Base-by-base conservation (phyloP, 208 protist species). In the Leishmania aethiopica region DNA sequence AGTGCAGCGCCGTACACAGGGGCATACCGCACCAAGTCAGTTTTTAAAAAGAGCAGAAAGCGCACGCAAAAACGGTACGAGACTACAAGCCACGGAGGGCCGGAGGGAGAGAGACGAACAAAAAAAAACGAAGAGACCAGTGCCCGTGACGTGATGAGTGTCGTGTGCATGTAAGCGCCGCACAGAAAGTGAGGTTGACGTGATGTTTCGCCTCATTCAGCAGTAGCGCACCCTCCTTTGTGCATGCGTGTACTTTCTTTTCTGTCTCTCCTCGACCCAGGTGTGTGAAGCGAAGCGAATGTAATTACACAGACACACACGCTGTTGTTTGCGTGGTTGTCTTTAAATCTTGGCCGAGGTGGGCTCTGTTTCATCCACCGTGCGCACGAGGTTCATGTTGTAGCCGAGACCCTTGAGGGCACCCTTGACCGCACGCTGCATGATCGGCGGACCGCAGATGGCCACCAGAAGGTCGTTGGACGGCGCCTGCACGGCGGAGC, bases 371-470 rank as follows among this genome's bases (percentile, higher is more conserved):
- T 91, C 88, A 60, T 90, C 87, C 7, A 90, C 87, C 11, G 87
- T 90, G 79, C 84, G 83, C 28, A 92, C 87, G 11, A 90, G 84
- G 53, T 84, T 85, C 81, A 87, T 88, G 86, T 90, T 90, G 83
- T 92, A 89, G 51, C 89, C 89, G 53, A 88, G 83, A n/a, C 82
- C 70, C 4, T 84, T 66, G 32, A 92, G 82, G 11, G 77, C 66
- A 59, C 70, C 70, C 81, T 92, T 89, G 42, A 92, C 88, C 25
- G 79, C 83, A 62, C 89, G 88, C 87, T 93, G 92, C 89, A 95
- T 95, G 28, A 92, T 86, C 62, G 89, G 89, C 47, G 92, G 92
- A 25, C 92, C 92, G 78, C 92, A 95, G 83, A 95, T 94, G n/a
- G 86, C 92, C 17, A 95, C 85, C 28, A 95, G 78, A 32, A 93